Percentiles rank a stretch among this genome's conserved stretches.
These are phyloP conservation scores for Saturnispora besseyi DNA, from an alignment of 805 yeast genomes.

Conservation along the genomic window DNA sequence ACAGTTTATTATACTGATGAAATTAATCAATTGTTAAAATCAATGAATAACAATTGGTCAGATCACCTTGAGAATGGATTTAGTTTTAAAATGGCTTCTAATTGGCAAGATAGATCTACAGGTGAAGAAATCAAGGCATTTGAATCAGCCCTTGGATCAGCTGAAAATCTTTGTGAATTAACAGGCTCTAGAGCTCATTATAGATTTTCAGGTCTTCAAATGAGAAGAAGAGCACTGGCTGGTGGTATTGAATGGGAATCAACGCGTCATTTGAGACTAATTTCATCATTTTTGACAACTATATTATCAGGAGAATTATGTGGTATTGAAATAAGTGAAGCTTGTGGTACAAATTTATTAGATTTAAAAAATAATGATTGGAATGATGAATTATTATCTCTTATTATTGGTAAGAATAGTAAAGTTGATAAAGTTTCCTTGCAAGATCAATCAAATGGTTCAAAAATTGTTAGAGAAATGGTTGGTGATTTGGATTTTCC, in stretches of 20 bases:
- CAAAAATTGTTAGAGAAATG: constrained; percentile 37
- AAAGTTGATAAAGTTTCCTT: constrained; percentile 30
- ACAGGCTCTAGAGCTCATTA: constrained; percentile 88
- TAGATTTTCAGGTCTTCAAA: constrained; percentile 89
- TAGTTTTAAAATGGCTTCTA: constrained; percentile 62
- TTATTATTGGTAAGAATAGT: constrained; percentile 45
- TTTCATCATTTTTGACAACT: constrained; percentile 70
- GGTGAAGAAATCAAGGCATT: constrained; percentile 54
- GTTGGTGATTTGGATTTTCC: constrained; percentile 47
- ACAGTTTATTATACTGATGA: constrained; percentile 67
- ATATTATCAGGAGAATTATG: constrained; percentile 57
- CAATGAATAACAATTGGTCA: constrained; percentile 33
- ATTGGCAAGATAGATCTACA: constrained; percentile 95
- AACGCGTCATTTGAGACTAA: constrained; percentile 60
- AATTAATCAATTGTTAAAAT: constrained; percentile 34
- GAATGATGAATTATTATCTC: constrained; percentile 46
- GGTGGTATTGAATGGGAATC: constrained; percentile 43
- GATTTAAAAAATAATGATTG: constrained; percentile 52
- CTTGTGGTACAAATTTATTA: constrained; percentile 88
- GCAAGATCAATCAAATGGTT: constrained; percentile 23
- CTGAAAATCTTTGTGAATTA: constrained; percentile 45
- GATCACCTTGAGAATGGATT: constrained; percentile 43
- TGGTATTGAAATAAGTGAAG: constrained; percentile 73
- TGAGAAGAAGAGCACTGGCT: constrained; percentile 53
- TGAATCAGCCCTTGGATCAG: constrained; percentile 56